Conservation (phyloP, 352 stramenopile species). For the Pythium guiyangense region DNA sequence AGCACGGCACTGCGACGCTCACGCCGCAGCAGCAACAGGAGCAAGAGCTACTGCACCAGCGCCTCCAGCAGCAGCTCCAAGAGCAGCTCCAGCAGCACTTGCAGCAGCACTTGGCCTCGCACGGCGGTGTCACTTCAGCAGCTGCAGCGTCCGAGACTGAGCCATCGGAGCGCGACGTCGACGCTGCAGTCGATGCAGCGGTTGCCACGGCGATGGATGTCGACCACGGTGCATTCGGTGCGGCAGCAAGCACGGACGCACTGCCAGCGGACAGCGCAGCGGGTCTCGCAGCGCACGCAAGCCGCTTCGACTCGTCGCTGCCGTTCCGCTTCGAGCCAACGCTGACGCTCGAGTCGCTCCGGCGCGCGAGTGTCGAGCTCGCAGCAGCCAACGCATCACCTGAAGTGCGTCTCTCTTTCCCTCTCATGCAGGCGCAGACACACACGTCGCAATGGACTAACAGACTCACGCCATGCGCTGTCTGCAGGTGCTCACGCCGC, state of each 20-base stretch:
- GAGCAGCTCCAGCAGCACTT: neutral
- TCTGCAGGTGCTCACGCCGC: constrained; percentile 47
- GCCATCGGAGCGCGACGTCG: no score
- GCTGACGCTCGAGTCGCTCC: constrained; percentile 45
- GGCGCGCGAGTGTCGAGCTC: constrained; percentile 23
- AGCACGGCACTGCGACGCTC: neutral
- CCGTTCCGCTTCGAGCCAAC: constrained; percentile 18
- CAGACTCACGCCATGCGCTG: neutral
- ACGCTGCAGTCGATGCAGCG: neutral
- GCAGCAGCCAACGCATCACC: neutral
- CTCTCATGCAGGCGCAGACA: no score
- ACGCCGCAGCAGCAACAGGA: neutral
- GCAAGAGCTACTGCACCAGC: neutral
- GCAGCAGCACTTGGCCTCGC: no score
- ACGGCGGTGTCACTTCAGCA: no score
- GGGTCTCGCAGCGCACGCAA: neutral
- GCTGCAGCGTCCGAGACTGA: no score
- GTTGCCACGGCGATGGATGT: neutral
- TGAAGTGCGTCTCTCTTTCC: constrained; percentile 26
- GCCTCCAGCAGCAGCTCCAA: neutral
- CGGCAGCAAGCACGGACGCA: neutral
- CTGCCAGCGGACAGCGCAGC: no score
- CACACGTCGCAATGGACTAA: neutral
- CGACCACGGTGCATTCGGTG: neutral
- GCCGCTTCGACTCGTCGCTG: neutral